phyloP scores from a whole-genome alignment of 441 rosid species.

The Biscutella laevigata region DNA sequence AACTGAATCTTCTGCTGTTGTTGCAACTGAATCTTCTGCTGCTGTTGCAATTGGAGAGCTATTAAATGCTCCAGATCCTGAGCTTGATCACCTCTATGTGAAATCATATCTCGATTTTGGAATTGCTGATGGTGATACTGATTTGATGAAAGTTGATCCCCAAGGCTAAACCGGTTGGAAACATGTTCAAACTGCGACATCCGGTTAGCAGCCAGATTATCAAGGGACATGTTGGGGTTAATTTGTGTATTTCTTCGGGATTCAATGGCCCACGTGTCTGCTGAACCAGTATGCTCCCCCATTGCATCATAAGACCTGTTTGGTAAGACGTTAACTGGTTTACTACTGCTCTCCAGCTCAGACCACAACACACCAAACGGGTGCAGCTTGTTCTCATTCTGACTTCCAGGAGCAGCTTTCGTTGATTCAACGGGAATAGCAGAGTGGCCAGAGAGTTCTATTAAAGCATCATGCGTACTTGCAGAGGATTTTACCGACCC shows the following conservation, averaged over 20 bases:
- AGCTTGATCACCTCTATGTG: conserved; percentile 10
- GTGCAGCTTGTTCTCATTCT: conserved; percentile 51
- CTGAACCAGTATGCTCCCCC: conserved; percentile 36
- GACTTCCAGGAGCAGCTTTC: conserved; percentile 33
- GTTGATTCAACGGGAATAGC: conserved; percentile 33
- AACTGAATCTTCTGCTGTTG: no score
- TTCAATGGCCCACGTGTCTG: conserved; percentile 46
- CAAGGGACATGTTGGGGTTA: conserved; percentile 39
- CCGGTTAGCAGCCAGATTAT: conserved; percentile 38
- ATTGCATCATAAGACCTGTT: conserved; percentile 36
- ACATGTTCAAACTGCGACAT: conserved; percentile 46
- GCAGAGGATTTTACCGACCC: conserved; percentile 33
- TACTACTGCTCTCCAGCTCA: conserved; percentile 54
- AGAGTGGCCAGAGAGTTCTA: conserved; percentile 29
- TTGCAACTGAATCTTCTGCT: no score
- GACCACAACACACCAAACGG: conserved; percentile 85
- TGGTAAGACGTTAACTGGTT: conserved; percentile 38
- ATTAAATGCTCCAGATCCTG: conserved; percentile 41
- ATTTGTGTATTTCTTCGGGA: conserved; percentile 37
- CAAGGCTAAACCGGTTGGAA: conserved; percentile 36
- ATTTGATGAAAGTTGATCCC: conserved; percentile 41
- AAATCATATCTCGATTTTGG: conserved; percentile 1
- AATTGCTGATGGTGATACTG: conserved; percentile 39
- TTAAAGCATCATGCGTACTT: conserved; percentile 26
- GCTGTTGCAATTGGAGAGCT: conserved; percentile 44